Base-by-base conservation (phyloP, 1,284 basidiomycete genomes). In the Leccinum solheimii region DNA sequence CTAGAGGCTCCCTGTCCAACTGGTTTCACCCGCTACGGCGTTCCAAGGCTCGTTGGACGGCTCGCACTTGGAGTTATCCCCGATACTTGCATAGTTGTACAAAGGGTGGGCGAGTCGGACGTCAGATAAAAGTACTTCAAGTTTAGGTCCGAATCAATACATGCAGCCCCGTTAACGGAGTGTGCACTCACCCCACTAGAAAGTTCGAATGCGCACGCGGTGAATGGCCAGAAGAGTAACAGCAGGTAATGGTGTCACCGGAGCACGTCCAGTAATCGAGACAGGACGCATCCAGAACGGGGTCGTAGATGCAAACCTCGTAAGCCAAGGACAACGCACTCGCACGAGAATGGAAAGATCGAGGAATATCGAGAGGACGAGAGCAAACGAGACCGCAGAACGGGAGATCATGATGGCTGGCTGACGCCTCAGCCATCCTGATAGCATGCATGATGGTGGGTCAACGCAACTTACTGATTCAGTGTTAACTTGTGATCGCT, bases 11-110 rank as follows among this genome's bases (percentile, higher is more conserved):
- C 43, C 2, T 19, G n/a, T 70, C 65, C 43, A 21, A 45, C 19
- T 45, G 10, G 32, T 5, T 36, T 40, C 65, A 26, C 69, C 21
- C 10, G 50, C 8, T 21, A 2, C 52, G 16, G 54, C 14, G 19
- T 62, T 58, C 59, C 67, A 69, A 56, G 61, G 67, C 27, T 70
- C 26, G 49, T 69, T 70, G 38, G 16, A 14, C 14, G 66, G 54
- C 16, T 50, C 19, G n/a, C 60, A 59, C 40, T 61, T 56, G 23
- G 52, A 32, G 51, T 69, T 66, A 16, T 58, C 57, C 26, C 60
- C 67, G 13, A 65, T 60, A 9, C 49, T 6, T 1, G 54, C 43
- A 45, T 21, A 43, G 27, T n/a, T 51, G 10, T 21, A 16, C 69
- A 68, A 30, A 65, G 56, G 8, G 62, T 54, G 2, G 64, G 64